These are phyloP conservation scores for Medicago truncatula DNA, from an alignment of 306 rosid species.

Conservation along the genomic window DNA sequence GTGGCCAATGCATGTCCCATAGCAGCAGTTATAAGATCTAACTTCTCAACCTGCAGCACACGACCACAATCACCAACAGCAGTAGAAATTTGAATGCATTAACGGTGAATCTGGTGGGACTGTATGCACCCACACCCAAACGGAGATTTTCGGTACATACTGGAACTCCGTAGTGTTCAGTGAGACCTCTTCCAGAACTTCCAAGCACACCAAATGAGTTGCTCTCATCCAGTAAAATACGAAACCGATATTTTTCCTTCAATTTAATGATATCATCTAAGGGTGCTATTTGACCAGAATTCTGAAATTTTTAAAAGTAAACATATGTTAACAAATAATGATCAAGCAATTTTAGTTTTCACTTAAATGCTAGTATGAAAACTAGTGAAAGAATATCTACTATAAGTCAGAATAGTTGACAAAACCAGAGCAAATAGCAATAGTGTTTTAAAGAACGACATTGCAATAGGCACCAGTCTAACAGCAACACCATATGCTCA, in stretches of 20 bases:
- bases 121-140: constrained; percentile 5
- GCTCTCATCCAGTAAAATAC: constrained; percentile 95
- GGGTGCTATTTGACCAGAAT: constrained; percentile 97
- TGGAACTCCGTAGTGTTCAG: constrained; percentile 74
- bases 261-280: constrained; percentile 81
- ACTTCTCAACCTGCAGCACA: constrained; percentile 74
- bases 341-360: constrained; percentile 15
- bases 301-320: constrained; percentile 55
- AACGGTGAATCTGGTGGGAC: background rate
- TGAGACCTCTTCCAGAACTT: constrained; percentile 90
- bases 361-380: background rate
- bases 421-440: constrained; percentile 16
- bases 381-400: constrained; percentile 3
- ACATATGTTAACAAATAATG: constrained; percentile 19
- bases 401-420: constrained; percentile 14
- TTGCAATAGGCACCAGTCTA: constrained; percentile 17
- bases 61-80: constrained; percentile 47
- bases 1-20: constrained; percentile 98
- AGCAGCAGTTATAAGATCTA: constrained; percentile 94
- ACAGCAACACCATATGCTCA: constrained; percentile 28
- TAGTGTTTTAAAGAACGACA: constrained; percentile 10
- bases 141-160: constrained; percentile 60
- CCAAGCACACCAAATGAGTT: constrained; percentile 99
- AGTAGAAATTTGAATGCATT: constrained; percentile 30
- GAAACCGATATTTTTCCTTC: constrained; percentile 88